These are phyloP conservation scores for Botryotinia globosa DNA, from an alignment of 2,329 filamentous ascomycete genomes.

Conservation along the genomic window DNA sequence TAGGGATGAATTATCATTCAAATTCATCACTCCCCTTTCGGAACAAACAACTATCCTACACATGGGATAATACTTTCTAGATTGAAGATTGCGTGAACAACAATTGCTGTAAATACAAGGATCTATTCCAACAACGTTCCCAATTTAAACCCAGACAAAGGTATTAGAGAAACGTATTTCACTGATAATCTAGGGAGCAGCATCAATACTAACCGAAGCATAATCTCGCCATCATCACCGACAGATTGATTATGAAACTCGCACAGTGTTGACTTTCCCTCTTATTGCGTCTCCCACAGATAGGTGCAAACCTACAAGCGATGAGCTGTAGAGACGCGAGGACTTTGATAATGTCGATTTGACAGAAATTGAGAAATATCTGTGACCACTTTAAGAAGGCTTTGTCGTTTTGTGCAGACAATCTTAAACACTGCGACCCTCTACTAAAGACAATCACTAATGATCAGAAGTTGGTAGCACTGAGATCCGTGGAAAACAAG, in stretches of 20 bases:
- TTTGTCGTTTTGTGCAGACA: background rate
- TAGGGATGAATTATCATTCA: background rate
- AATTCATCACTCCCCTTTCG: background rate
- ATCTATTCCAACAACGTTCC: background rate
- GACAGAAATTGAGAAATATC: background rate
- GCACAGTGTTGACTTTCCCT: background rate
- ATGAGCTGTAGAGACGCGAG: background rate
- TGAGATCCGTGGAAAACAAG: background rate
- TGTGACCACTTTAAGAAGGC: no score
- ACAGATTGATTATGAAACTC: rapidly evolving
- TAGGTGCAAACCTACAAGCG: background rate
- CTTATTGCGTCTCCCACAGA: background rate
- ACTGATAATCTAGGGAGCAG: rapidly evolving
- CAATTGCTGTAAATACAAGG: background rate
- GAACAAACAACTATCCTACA: background rate
- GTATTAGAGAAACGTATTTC: background rate
- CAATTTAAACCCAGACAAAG: background rate
- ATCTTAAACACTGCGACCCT: background rate
- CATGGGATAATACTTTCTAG: background rate
- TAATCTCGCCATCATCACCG: background rate
- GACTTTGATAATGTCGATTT: background rate
- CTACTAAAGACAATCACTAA: background rate
- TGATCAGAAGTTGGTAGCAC: background rate
- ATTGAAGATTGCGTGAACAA: background rate
- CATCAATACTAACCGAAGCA: background rate